phyloP scores from a whole-genome alignment of 2,329 filamentous ascomycete species.

The Fusarium camptoceras region DNA sequence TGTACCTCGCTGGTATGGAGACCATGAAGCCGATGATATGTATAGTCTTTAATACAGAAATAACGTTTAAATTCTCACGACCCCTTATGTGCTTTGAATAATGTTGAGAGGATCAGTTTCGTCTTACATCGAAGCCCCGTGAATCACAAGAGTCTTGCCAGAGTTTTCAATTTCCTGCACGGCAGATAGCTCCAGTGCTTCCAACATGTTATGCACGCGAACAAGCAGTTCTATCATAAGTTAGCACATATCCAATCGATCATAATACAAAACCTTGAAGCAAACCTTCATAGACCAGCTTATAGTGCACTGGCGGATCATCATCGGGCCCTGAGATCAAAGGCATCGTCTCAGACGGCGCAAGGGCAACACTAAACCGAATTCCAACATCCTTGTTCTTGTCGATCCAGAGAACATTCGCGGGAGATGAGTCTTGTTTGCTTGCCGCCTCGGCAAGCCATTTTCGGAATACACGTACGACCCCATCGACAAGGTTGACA shows the following conservation, averaged over 20 bases:
- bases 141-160: slow-evolving; percentile 76
- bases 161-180: slow-evolving; percentile 68
- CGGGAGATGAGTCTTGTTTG: slow-evolving; percentile 8
- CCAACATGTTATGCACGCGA: slow-evolving; percentile 70
- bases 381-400: slow-evolving; percentile 72
- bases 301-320: slow-evolving; percentile 75
- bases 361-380: slow-evolving; percentile 68
- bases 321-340: slow-evolving; percentile 69
- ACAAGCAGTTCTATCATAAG: slow-evolving; percentile 71
- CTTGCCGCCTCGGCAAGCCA: slow-evolving; percentile 69
- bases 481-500: slow-evolving; percentile 73
- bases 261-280: background rate
- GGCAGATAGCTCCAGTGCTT: slow-evolving; percentile 73
- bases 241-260: background rate
- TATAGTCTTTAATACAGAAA: background rate
- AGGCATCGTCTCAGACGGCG: slow-evolving; percentile 57
- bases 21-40: background rate
- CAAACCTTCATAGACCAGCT: slow-evolving; percentile 78
- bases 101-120: too few species aligned
- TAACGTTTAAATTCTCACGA: background rate
- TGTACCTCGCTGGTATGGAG: background rate
- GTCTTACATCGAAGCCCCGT: slow-evolving; percentile 51
- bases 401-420: slow-evolving; percentile 75
- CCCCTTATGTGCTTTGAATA: too few species aligned
- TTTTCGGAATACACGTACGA: slow-evolving; percentile 77